phyloP scores from a whole-genome alignment of 1,284 basidiomycete species.

The Paramarasmius palmivorus region DNA sequence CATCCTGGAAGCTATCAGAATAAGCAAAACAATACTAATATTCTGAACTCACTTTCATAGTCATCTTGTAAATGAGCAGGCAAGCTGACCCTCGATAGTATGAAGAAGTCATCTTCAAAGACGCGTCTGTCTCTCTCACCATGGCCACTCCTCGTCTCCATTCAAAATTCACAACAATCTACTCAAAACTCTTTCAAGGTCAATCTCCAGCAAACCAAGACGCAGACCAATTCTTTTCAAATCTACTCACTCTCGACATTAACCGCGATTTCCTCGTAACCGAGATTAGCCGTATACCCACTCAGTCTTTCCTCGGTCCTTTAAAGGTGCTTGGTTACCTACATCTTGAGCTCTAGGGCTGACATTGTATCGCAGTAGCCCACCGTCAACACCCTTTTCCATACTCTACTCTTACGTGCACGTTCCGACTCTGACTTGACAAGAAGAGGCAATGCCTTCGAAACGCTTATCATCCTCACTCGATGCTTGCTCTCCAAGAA shows the following conservation, averaged over 20 bases:
- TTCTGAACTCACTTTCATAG: constrained; percentile 61
- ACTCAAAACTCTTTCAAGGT: constrained; percentile 45
- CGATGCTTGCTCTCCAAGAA: constrained; percentile 53
- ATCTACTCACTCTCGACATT: constrained; percentile 49
- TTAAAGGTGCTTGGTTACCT: constrained; percentile 40
- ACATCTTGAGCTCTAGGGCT: not conserved
- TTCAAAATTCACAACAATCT: constrained; percentile 43
- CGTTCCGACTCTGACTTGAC: constrained; percentile 31
- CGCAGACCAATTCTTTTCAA: constrained; percentile 46
- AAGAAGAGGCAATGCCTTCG: constrained; percentile 44
- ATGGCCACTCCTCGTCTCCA: constrained; percentile 1
- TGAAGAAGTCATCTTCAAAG: too few species aligned
- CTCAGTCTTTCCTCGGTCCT: constrained; percentile 38
- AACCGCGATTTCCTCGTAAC: constrained; percentile 46
- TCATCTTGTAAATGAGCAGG: constrained; percentile 43
- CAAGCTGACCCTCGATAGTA: too few species aligned
- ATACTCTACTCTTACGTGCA: constrained; percentile 32
- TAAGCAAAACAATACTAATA: not conserved
- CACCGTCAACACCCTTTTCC: constrained; percentile 48
- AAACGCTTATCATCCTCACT: constrained; percentile 47
- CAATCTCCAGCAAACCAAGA: constrained; percentile 39
- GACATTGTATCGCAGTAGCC: constrained; percentile 42
- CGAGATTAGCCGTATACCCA: constrained; percentile 35
- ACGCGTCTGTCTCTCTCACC: too few species aligned
- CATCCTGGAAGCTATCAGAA: constrained; percentile 51